phyloP scores from a whole-genome alignment of 169 alveolate species.

The Cryptosporidium meleagridis region DNA sequence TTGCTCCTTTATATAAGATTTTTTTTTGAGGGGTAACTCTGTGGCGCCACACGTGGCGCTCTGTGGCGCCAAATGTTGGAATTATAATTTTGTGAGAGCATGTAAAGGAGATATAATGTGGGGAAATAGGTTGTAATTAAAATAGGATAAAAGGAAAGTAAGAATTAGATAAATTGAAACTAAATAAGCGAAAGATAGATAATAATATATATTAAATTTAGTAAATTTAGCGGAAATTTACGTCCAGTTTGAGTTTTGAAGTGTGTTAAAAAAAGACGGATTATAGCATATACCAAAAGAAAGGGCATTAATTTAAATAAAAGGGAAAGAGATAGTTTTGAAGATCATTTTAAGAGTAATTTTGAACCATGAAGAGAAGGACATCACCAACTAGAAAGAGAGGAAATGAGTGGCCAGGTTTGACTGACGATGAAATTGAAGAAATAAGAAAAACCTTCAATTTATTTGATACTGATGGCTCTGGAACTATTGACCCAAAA shows the following conservation, averaged over 20 bases:
- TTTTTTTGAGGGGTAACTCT: slow-evolving; percentile 23
- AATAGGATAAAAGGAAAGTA: not conserved
- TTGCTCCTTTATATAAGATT: slow-evolving; percentile 29
- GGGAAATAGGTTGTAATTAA: not conserved
- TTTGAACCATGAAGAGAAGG: slow-evolving; percentile 46
- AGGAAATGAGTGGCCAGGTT: slow-evolving; percentile 88
- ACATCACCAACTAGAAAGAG: slow-evolving; percentile 75
- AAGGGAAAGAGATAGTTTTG: not conserved
- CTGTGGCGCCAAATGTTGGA: not conserved
- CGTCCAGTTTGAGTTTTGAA: not conserved
- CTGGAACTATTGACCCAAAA: slow-evolving; percentile 97
- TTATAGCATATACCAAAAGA: not conserved
- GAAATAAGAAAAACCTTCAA: slow-evolving; percentile 99
- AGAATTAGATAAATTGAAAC: not conserved
- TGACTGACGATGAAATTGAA: slow-evolving; percentile 97
- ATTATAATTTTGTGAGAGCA: not conserved
- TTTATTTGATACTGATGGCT: slow-evolving; percentile 98
- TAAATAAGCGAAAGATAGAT: not conserved
- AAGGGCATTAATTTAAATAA: not conserved
- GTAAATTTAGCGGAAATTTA: not conserved
- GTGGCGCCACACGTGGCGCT: slow-evolving; percentile 7
- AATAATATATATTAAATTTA: not conserved
- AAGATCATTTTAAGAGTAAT: not conserved
- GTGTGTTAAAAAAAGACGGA: no score
- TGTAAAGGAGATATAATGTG: slow-evolving; percentile 8